These are phyloP conservation scores for Colletotrichum salicis DNA, from an alignment of 2,329 filamentous ascomycete species.

Conservation along the genomic window DNA sequence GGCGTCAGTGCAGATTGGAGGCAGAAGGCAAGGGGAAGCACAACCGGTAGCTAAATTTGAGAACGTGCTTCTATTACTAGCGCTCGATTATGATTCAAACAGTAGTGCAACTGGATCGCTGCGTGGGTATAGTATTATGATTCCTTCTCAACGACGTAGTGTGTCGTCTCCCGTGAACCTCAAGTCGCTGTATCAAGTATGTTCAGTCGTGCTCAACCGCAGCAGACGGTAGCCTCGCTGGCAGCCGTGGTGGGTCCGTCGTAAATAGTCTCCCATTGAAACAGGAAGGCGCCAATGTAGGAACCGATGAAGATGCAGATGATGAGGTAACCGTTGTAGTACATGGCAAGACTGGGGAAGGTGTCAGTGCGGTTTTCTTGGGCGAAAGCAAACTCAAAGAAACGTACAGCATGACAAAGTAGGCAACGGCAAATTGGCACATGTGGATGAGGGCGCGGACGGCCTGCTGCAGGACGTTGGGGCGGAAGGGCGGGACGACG, in stretches of 20 bases:
- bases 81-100: not conserved
- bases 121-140: constrained; percentile 2
- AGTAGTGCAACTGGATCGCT: not conserved
- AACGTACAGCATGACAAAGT: constrained; percentile 77
- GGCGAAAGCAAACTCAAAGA: not conserved
- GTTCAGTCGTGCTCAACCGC: constrained; percentile 44
- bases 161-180: too few relatives aligned
- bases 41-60: too few relatives aligned
- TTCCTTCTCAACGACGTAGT: not conserved
- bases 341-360: constrained; percentile 59
- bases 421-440: constrained; percentile 78
- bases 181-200: not conserved
- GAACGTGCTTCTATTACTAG: not conserved
- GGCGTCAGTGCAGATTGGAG: too few relatives aligned
- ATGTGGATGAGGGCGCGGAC: constrained; percentile 75
- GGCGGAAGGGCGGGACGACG: constrained; percentile 56
- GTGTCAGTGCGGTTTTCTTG: not conserved
- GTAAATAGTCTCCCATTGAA: constrained; percentile 72
- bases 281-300: constrained; percentile 77
- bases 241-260: constrained; percentile 47
- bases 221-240: constrained; percentile 53
- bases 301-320: constrained; percentile 84
- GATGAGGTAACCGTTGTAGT: constrained; percentile 79
- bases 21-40: too few relatives aligned
- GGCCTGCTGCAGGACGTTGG: constrained; percentile 72